Percentiles rank a stretch among this genome's conserved stretches.
phyloP scores from a whole-genome alignment of 306 rosid species.

The Ormosia semicastrata region DNA sequence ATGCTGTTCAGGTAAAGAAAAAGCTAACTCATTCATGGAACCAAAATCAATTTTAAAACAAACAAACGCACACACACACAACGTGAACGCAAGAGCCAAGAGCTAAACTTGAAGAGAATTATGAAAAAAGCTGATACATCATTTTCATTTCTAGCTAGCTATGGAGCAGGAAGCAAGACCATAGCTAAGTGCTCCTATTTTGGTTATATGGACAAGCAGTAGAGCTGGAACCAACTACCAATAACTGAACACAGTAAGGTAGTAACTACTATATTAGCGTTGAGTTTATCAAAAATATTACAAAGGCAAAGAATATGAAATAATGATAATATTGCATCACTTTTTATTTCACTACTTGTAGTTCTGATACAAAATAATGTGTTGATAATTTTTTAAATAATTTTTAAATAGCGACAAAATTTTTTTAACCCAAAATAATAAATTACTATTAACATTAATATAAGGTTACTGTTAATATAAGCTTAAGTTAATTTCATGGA shows the following conservation, averaged over 20 bases:
- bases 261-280: neutral
- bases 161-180: neutral
- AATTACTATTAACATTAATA: neutral
- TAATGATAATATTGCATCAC: neutral
- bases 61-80: neutral
- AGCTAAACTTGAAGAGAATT: neutral
- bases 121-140: neutral
- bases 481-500: neutral
- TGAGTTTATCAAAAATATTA: neutral
- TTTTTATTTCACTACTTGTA: neutral
- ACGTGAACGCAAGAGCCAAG: neutral
- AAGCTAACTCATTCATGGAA: neutral
- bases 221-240: neutral
- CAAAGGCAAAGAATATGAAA: neutral
- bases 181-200: neutral
- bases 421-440: neutral
- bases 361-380: neutral
- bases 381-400: neutral
- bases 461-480: neutral
- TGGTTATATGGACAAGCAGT: neutral
- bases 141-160: conserved; percentile 29
- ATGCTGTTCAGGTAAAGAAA: conserved; percentile 8
- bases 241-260: neutral
- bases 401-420: neutral
- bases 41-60: neutral